phyloP scores from a whole-genome alignment of 306 rosid genomes.

The Inga leiocalycina region DNA sequence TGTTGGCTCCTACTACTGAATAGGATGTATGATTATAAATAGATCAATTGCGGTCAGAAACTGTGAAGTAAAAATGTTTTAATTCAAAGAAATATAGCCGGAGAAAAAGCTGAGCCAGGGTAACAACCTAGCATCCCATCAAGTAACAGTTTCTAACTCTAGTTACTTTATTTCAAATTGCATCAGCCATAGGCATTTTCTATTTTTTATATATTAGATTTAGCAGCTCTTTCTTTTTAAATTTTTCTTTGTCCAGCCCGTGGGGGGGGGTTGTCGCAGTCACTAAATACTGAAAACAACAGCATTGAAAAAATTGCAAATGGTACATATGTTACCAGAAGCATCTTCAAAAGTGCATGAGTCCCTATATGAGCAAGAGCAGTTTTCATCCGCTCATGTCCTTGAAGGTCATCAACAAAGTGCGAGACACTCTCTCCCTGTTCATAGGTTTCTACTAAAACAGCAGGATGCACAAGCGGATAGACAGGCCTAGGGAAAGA shows the following conservation, averaged over 20 bases:
- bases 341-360: slow-evolving; percentile 98
- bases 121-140: neutral
- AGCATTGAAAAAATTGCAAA: slow-evolving; percentile 18
- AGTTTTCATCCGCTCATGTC: slow-evolving; percentile 75
- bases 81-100: neutral
- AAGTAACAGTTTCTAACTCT: neutral
- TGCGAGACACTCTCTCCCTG: slow-evolving; percentile 89
- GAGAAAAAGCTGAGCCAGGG: neutral
- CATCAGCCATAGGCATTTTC: neutral
- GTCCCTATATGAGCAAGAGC: slow-evolving; percentile 99
- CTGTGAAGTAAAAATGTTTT: neutral
- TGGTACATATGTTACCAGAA: slow-evolving; percentile 68
- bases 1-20: neutral
- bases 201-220: slow-evolving; percentile 5
- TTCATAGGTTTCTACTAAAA: slow-evolving; percentile 95
- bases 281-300: slow-evolving; percentile 22
- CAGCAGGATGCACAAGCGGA: slow-evolving; percentile 98
- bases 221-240: neutral
- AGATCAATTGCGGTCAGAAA: slow-evolving; percentile 5
- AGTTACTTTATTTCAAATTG: neutral
- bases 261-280: neutral
- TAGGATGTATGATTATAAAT: neutral
- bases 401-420: slow-evolving; percentile 84
- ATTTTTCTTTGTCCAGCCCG: neutral
- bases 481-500: slow-evolving; percentile 97